phyloP scores from a whole-genome alignment of 805 yeast species.

The Kuraishia molischiana region DNA sequence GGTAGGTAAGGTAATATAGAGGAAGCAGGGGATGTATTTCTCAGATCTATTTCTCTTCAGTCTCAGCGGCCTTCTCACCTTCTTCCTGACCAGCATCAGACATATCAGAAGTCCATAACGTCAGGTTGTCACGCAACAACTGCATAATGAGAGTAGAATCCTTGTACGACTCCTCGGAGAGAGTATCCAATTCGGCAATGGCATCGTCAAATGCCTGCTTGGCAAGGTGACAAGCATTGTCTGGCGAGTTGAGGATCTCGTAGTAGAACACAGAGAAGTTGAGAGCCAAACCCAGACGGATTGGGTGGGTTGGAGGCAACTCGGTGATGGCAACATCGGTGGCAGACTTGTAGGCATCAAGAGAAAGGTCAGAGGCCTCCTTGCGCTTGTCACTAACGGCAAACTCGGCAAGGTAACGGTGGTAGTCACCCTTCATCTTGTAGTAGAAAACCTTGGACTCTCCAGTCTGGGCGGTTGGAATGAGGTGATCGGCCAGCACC shows the following conservation, averaged over 20 bases:
- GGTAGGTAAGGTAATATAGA: too few species aligned
- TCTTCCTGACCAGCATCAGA: slow-evolving; percentile 69
- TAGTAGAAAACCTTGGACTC: slow-evolving; percentile 97
- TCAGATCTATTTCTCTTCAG: slow-evolving; percentile 19
- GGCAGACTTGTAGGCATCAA: slow-evolving; percentile 92
- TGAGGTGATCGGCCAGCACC: slow-evolving; percentile 81
- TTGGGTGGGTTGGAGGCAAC: slow-evolving; percentile 97
- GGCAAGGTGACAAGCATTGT: slow-evolving; percentile 97
- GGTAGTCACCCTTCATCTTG: slow-evolving; percentile 99
- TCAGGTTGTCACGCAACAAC: slow-evolving; percentile 94
- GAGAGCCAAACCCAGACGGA: slow-evolving; percentile 94
- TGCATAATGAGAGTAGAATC: slow-evolving; percentile 99
- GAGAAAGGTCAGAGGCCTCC: slow-evolving; percentile 84
- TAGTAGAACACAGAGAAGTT: slow-evolving; percentile 97
- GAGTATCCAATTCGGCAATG: slow-evolving; percentile 94
- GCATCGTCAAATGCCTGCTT: slow-evolving; percentile 99
- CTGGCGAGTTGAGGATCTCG: slow-evolving; percentile 96
- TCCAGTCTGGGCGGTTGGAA: slow-evolving; percentile 91
- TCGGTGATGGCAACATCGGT: slow-evolving; percentile 95
- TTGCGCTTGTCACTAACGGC: slow-evolving; percentile 87
- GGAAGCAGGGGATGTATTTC: not conserved
- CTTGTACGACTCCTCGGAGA: slow-evolving; percentile 96
- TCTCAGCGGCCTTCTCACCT: slow-evolving; percentile 20
- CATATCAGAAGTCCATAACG: slow-evolving; percentile 95
- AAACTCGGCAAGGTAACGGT: slow-evolving; percentile 97